Evolutionary conservation across 2,329 filamentous ascomycete genomes (phyloP), one percentile per base, ranked within the genome.

Genomic region (Endocalyx cinctus): DNA sequence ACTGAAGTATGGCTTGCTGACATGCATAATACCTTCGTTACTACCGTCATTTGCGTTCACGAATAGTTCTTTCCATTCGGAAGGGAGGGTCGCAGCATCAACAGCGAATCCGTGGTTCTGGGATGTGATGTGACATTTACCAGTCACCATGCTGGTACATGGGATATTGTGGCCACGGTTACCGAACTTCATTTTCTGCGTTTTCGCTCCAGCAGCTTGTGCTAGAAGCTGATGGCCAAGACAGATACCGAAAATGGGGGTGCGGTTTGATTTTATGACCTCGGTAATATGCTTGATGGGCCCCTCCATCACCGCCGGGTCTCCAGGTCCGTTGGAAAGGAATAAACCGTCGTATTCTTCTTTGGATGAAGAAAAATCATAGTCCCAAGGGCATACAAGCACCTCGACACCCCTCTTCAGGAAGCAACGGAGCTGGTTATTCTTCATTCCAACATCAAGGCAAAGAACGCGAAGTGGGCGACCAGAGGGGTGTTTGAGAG

Each of bases 131-230:
- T 98, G 90, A 62, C 92, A 98, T 67, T 88, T 88, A 50, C 92
- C 92, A 27, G 90, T 94, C 47, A 97, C 72, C 75, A 95, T 77
- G 66, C 85, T 96, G 10, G 90, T 97, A 72, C 89, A 96, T 27
- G 92, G 92, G 54, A 98, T 97, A 67, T 98, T 98, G 72, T 94
- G 87, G 27, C 90, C 92, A 54, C 92, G 87, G 69, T 98, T 98
- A 68, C 92, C 92, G 55, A 96, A 98, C 74, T 97, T 97, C 87
- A 98, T 94, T 74, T 98, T 98, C 54, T 75, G 64, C 1, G 92
- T 97, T 29, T 72, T 72, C 29, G 89, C 90, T 35, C 90, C 90
- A 19, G 88, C 80, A 37, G 90, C 88, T 50, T 88, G 78, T 34
- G 90, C 88, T 33, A 97, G 79, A 48, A 97, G 74, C 66, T 97